A percentile compares a stretch with the other conserved stretches of the same genome.
Conservation (phyloP, 345 rosid genomes). For the Murraya koenigii region DNA sequence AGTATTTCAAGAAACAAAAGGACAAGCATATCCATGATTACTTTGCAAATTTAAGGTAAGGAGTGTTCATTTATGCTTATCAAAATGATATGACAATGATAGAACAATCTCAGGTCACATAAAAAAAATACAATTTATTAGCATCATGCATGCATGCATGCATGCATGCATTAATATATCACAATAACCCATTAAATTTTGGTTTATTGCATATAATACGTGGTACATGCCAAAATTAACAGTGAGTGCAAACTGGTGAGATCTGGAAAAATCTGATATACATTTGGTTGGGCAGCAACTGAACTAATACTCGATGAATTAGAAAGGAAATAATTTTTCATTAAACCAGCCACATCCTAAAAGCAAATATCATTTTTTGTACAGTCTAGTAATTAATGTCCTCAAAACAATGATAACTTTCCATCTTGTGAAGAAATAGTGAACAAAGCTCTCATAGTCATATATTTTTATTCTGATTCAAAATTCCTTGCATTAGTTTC, state of each 20-base stretch:
- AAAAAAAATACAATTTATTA: neutral
- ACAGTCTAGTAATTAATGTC: neutral
- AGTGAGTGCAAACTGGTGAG: neutral
- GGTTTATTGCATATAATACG: neutral
- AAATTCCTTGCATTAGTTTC: neutral
- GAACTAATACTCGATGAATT: neutral
- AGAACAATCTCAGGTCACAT: neutral
- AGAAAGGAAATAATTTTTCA: neutral
- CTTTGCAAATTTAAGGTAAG: no score
- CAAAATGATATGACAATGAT: neutral
- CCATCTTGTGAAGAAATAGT: neutral
- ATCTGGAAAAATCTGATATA: neutral
- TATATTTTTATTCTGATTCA: neutral
- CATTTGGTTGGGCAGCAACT: neutral
- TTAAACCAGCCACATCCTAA: neutral
- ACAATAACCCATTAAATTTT: neutral
- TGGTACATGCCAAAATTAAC: neutral
- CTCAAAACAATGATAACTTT: neutral
- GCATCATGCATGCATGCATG: neutral
- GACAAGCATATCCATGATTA: no score
- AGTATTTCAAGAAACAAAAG: no score
- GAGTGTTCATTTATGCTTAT: neutral
- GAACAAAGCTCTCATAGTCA: neutral
- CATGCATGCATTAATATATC: neutral
- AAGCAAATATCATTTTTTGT: neutral